Percentiles rank a stretch among this genome's conserved stretches.
Evolutionary conservation across 139 green algal genomes (phyloP).

Genomic region (Edaphochlamys debaryana): DNA sequence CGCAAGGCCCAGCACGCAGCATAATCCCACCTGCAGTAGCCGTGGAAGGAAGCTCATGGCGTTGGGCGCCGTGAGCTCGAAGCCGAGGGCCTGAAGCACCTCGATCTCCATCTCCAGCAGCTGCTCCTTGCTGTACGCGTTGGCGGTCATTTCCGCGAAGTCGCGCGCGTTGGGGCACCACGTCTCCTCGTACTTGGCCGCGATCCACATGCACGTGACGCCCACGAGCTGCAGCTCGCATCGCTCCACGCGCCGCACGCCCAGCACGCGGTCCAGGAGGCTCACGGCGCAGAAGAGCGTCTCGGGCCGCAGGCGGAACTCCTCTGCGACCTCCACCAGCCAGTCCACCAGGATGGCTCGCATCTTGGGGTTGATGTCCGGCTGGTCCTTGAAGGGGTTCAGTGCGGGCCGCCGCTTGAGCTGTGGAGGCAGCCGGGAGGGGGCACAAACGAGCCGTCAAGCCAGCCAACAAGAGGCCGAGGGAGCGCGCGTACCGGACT

Average conservation of each 20-base stretch:
- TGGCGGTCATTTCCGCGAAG: neutral
- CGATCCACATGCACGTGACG: slow-evolving; percentile 91
- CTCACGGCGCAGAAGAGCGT: slow-evolving; percentile 89
- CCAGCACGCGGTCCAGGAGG: slow-evolving; percentile 91
- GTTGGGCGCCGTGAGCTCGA: slow-evolving; percentile 90
- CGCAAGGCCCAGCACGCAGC: no score
- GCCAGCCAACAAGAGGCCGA: no score
- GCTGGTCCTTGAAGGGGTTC: no score
- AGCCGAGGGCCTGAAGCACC: slow-evolving; percentile 82
- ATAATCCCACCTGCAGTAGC: slow-evolving; percentile 44
- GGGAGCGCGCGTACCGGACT: no score
- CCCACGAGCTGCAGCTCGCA: slow-evolving; percentile 76
- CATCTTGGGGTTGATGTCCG: slow-evolving; percentile 90
- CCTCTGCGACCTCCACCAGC: slow-evolving; percentile 91
- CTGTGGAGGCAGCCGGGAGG: no score
- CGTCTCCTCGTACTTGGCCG: slow-evolving; percentile 97
- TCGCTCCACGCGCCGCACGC: slow-evolving; percentile 48
- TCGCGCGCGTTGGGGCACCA: slow-evolving; percentile 77
- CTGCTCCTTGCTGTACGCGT: slow-evolving; percentile 77
- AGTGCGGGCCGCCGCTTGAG: no score
- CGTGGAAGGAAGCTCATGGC: slow-evolving; percentile 89
- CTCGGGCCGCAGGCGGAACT: slow-evolving; percentile 92
- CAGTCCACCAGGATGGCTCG: slow-evolving; percentile 95
- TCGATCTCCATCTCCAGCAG: slow-evolving; percentile 84
- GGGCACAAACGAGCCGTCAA: no score